Base-by-base conservation (phyloP, 257 asterid genomes). In the Avicennia marina region DNA sequence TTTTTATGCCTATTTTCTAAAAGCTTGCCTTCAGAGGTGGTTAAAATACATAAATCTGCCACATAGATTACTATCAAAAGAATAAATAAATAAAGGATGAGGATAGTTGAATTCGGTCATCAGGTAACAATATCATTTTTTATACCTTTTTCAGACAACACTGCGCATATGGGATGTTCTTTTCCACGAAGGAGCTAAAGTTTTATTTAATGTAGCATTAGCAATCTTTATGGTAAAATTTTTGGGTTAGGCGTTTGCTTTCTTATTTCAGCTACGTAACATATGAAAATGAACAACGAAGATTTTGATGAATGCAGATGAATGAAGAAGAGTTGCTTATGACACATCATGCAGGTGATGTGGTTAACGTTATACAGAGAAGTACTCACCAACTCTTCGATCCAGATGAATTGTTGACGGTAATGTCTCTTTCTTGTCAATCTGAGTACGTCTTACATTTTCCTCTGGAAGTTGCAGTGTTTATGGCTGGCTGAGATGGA, bases 11-110 rank as follows among this genome's bases (percentile, higher is more conserved):
- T 91, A 45, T 91, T 81, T 69, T 82, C 97, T 49, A 91, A 91
- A 69, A 91, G 98, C 85, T 78, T 91, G 73, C 98, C 98, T 15
- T 88, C 98, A 0, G 98, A 91, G 98, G n/a, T n/a, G n/a, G 98
- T 91, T 29, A 63, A 59, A 36, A 22, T 41, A 33, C 55, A 40
- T 50, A 62, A 9, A 15, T 24, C 4, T 17, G 12, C 38, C 34
- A n/a, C n/a, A n/a, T n/a, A 4, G 26, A 16, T 13, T 43, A 18
- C 47, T n/a, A n/a, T n/a, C n/a, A n/a, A n/a, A n/a, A n/a, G n/a
- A n/a, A n/a, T n/a, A n/a, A n/a, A n/a, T n/a, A n/a, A n/a, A 12
- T 9, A 2, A 20, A 42, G 49, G 9, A 17, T 33, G 39, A 25
- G 15, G 1, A n/a, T n/a, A n/a, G n/a, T 13, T 61, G 26, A 39